Evolutionary conservation across 2,329 filamentous ascomycete genomes (phyloP), one percentile per base, ranked within the genome.

Genomic region (Aspergillus costaricaensis): DNA sequence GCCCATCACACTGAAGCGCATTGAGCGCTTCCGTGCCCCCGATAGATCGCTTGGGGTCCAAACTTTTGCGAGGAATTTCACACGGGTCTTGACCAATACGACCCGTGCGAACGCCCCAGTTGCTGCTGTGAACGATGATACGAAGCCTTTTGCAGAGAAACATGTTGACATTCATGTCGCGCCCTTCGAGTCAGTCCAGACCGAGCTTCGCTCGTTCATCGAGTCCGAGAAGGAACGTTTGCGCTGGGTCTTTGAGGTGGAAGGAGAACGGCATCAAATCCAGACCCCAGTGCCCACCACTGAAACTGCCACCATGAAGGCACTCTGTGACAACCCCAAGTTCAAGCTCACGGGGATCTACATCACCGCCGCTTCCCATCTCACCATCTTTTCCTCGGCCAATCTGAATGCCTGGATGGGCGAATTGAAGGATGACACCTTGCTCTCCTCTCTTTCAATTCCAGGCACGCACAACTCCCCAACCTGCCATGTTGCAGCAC

Each of bases 391-490:
- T 77, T 91, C 88, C 63, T 92, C 88, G 5, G 84, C 88, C 15
- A 83, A 86, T 57, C 84, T 93, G 53, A 74, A 86, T 63, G 78
- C 82, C 56, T 96, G 95, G 95, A 98, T 98, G 93, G 77, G 82
- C 59, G 83, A 88, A 62, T 82, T 98, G 44, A 81, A 84, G 62
- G 86, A 93, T 70, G 83, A 87, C 19, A 89, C 86, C 55, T 87
- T 91, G 1, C 81, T 98, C 4, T 90, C 91, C 1, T 84, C 89
- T 2, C 86, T 99, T 53, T 95, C 90, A 53, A 95, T 98, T 64
- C 95, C 95, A 15, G 95, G 95, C 65, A 97, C 95, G 0, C 95
- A 99, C 81, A 98, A 99, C 79, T 91, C 91, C 17, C 91, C 95
- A 6, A 96, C 93, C 9, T 89, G 86, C 78, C 84, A 96, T 80